Conservation (phyloP, 106 monocot genomes). For the Alisma plantagoaquatica region DNA sequence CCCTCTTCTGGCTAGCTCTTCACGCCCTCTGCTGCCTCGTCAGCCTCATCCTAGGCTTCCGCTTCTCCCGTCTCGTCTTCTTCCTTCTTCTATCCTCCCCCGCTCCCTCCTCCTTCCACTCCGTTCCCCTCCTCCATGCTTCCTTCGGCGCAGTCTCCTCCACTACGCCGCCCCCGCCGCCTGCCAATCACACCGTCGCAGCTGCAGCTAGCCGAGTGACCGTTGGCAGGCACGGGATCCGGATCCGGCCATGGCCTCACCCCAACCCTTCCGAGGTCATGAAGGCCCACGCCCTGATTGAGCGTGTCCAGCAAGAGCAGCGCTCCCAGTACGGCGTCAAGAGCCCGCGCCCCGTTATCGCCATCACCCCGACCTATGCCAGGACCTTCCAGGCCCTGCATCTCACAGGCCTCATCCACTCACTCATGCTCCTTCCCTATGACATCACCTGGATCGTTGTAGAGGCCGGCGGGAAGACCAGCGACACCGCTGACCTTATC, state of each 20-base stretch:
- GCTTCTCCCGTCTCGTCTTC: slow-evolving; percentile 79
- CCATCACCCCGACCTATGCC: slow-evolving; percentile 77
- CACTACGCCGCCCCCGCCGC: not conserved
- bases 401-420: slow-evolving; percentile 67
- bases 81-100: slow-evolving; percentile 60
- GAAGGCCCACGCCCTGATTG: slow-evolving; percentile 66
- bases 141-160: slow-evolving; percentile 1
- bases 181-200: slow-evolving; percentile 3
- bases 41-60: slow-evolving; percentile 75
- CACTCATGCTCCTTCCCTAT: slow-evolving; percentile 59
- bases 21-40: slow-evolving; percentile 63
- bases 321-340: slow-evolving; percentile 48
- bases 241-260: slow-evolving; percentile 92
- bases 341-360: slow-evolving; percentile 37
- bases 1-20: slow-evolving; percentile 47
- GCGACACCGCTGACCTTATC: slow-evolving; percentile 36
- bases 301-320: slow-evolving; percentile 85
- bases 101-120: slow-evolving; percentile 14
- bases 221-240: slow-evolving; percentile 97
- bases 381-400: slow-evolving; percentile 90
- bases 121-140: slow-evolving; percentile 7
- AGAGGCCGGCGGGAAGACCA: slow-evolving; percentile 67
- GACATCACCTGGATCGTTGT: slow-evolving; percentile 85
- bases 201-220: not conserved
- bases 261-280: slow-evolving; percentile 70